A percentile compares a stretch with the other conserved stretches of the same genome.
Conservation (phyloP, 1,139 yeast genomes). For the Debaryomycetaceae sp. region DNA sequence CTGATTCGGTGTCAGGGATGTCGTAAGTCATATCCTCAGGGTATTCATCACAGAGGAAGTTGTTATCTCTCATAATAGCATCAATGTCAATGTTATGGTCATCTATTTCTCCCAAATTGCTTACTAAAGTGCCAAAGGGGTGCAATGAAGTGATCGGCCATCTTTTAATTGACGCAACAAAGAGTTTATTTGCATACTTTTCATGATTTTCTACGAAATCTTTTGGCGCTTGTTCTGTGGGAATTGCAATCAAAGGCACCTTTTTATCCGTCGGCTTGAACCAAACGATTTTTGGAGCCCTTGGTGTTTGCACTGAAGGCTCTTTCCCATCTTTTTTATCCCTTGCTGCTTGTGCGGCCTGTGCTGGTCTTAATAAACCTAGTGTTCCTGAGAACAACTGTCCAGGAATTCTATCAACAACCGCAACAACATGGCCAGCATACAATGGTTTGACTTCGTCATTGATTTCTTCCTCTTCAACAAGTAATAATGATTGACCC, state of each 20-base stretch:
- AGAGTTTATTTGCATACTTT: constrained; percentile 72
- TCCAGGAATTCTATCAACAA: constrained; percentile 95
- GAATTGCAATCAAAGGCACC: constrained; percentile 95
- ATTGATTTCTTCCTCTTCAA: constrained; percentile 93
- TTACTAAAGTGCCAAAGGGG: constrained; percentile 92
- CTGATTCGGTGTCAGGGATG: constrained; percentile 35
- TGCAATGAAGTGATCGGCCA: constrained; percentile 99
- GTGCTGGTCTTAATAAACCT: constrained; percentile 92
- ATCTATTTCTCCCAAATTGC: constrained; percentile 79
- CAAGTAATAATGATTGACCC: constrained; percentile 87
- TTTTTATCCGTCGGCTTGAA: constrained; percentile 97
- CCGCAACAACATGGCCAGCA: constrained; percentile 98
- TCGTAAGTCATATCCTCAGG: constrained; percentile 42
- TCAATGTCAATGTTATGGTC: constrained; percentile 80
- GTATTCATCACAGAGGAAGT: constrained; percentile 85
- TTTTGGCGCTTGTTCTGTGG: constrained; percentile 95
- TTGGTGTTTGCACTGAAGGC: constrained; percentile 46
- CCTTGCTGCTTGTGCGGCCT: constrained; percentile 83
- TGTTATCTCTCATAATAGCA: constrained; percentile 88
- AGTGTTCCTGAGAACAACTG: constrained; percentile 92
- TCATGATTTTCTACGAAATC: constrained; percentile 94
- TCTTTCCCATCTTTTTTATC: constrained; percentile 58
- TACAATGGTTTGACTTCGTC: constrained; percentile 91
- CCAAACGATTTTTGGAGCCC: constrained; percentile 94
- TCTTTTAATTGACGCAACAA: constrained; percentile 93